phyloP scores from a whole-genome alignment of 768 basidiomycete genomes.

The Agaricus subrufescens region DNA sequence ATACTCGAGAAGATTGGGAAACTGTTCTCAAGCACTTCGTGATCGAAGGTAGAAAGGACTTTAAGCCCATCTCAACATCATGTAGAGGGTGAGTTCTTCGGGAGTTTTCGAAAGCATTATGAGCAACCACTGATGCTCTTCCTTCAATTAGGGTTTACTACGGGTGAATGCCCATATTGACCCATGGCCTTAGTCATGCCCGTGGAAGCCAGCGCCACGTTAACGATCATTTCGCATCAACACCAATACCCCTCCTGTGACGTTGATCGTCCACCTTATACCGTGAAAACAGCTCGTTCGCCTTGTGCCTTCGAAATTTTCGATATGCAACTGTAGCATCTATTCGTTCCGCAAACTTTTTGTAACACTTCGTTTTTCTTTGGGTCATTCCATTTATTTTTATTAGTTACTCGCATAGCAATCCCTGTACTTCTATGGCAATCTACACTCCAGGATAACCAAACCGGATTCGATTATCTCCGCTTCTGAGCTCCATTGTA shows the following conservation, averaged over 20 bases:
- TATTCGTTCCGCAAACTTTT: not conserved
- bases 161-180: not conserved
- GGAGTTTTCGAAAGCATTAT: not conserved
- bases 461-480: too few species aligned
- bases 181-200: not conserved
- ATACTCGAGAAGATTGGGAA: conserved; percentile 68
- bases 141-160: conserved; percentile 2
- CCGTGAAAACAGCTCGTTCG: not conserved
- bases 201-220: not conserved
- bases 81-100: conserved; percentile 56
- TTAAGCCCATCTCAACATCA: conserved; percentile 80
- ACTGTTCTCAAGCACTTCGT: conserved; percentile 67
- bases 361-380: too few species aligned
- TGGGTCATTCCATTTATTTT: not conserved
- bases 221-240: not conserved
- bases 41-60: conserved; percentile 68
- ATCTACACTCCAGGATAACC: too few species aligned
- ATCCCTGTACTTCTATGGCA: too few species aligned
- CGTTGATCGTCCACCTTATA: conserved; percentile 3
- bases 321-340: not conserved
- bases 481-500: too few species aligned
- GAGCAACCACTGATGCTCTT: too few species aligned
- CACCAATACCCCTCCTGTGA: conserved; percentile 2
- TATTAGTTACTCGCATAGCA: not conserved
- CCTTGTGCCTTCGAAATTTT: not conserved